phyloP scores from a whole-genome alignment of 208 protist species.

The Borovskyia barvae region DNA sequence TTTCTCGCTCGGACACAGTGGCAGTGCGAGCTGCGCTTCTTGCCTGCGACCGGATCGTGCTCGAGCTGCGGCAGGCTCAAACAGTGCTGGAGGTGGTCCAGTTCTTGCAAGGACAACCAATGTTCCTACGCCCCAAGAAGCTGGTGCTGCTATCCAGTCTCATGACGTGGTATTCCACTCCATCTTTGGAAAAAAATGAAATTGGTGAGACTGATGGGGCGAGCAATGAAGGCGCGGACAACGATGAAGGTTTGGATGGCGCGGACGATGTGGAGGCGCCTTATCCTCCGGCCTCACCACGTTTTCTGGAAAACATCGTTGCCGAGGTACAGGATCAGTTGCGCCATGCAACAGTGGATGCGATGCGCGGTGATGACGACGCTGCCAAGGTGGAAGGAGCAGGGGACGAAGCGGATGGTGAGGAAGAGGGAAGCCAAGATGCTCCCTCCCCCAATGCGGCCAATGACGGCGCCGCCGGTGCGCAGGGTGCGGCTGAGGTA shows the following conservation, averaged over 20 bases:
- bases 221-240: constrained; percentile 13
- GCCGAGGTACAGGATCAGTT: constrained; percentile 12
- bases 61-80: constrained; percentile 78
- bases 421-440: constrained; percentile 25
- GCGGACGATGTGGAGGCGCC: constrained; percentile 28
- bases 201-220: background rate
- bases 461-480: constrained; percentile 8
- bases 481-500: constrained; percentile 38
- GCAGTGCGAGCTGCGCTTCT: constrained; percentile 62
- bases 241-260: constrained; percentile 11
- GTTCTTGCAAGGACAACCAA: constrained; percentile 47
- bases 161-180: constrained; percentile 89
- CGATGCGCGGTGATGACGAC: constrained; percentile 20
- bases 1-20: constrained; percentile 58
- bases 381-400: background rate
- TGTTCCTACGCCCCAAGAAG: constrained; percentile 70
- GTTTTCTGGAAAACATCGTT: constrained; percentile 12
- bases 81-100: constrained; percentile 83
- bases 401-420: constrained; percentile 18
- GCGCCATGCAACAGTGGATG: constrained; percentile 18
- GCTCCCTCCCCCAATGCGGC: constrained; percentile 2
- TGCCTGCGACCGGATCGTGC: constrained; percentile 72
- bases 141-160: constrained; percentile 87
- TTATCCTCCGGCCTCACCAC: constrained; percentile 37
- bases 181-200: constrained; percentile 38